Evolutionary conservation across 257 asterid genomes (phyloP).

Genomic region (Lycium ferocissimum): DNA sequence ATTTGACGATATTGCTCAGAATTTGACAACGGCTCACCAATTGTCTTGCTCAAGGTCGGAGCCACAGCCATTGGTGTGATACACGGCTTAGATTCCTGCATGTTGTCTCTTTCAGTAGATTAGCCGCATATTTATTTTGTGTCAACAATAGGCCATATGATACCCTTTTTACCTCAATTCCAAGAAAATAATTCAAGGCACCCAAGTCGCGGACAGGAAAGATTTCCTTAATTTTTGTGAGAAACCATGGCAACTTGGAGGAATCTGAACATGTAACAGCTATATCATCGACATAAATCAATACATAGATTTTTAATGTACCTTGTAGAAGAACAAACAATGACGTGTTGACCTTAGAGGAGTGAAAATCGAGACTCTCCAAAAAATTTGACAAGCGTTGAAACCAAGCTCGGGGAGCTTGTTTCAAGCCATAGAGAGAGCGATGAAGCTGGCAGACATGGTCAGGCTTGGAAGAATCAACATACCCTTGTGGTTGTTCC

Average conservation of each 20-base stretch:
- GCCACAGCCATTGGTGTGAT: background rate
- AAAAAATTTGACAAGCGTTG: background rate
- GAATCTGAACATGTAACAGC: background rate
- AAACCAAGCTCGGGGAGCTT: background rate
- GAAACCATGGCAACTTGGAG: background rate
- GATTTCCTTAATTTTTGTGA: background rate
- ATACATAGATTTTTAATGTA: background rate
- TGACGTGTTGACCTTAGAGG: background rate
- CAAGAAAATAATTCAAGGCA: background rate
- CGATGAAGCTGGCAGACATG: background rate
- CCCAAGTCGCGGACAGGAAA: background rate
- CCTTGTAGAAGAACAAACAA: background rate
- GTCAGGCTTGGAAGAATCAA: background rate
- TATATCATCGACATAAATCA: too few species aligned
- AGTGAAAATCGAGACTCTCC: background rate
- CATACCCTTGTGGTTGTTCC: background rate
- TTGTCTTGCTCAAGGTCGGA: background rate
- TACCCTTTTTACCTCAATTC: too few species aligned
- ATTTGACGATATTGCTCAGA: background rate
- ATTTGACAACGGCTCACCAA: background rate
- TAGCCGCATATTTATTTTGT: background rate
- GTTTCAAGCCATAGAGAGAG: background rate
- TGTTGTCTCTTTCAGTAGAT: background rate
- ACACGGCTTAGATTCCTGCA: background rate
- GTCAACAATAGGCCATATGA: background rate